Evolutionary conservation across 306 rosid species (phyloP), one percentile per base, ranked within the genome.

Genomic region (Prunus mume): DNA sequence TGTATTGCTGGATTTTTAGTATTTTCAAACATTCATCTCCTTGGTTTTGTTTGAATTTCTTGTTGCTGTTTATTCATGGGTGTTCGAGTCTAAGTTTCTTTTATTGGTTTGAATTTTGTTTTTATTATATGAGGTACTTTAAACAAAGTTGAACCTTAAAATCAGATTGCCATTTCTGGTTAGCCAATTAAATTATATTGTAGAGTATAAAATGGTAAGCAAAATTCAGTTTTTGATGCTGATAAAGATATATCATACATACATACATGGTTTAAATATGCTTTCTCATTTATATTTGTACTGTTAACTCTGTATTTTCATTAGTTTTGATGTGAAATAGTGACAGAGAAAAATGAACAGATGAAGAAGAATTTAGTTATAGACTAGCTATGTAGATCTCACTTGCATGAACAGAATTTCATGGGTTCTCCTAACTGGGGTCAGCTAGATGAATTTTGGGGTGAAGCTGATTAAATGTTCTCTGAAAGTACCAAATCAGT

Each of bases 401-500:
- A 7, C 22, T n/a, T 55, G 19, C 9, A 7, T 13, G 32, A 70
- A 50, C 43, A 38, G 43, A 38, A 71, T 52, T 30, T 32, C n/a
- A 3, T 51, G 28, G 89, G 78, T 72, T 84, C 84, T 71, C 90
- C 90, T 52, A 94, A 90, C 82, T 88, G 95, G 98, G 98, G 92
- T 75, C 89, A 86, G 84, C 87, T 92, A 73, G 97, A 91, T 64
- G 91, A 90, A 80, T 87, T 92, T 69, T 84, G 62, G 20, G 2
- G 14, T 56, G 96, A 85, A 78, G 86, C 86, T 86, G 88, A 88
- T 78, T 82, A 80, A 79, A 79, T 15, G 69, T 52, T 80, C 20
- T 82, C 77, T 69, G 69, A 55, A 73, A 80, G 88, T 83, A 79
- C 84, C 43, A 52, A 82, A 65, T 87, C 83, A 66, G 70, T 90